Base-by-base conservation (phyloP, 192 early-diverging fungal species). In the Thoreauomyces humboldtii region DNA sequence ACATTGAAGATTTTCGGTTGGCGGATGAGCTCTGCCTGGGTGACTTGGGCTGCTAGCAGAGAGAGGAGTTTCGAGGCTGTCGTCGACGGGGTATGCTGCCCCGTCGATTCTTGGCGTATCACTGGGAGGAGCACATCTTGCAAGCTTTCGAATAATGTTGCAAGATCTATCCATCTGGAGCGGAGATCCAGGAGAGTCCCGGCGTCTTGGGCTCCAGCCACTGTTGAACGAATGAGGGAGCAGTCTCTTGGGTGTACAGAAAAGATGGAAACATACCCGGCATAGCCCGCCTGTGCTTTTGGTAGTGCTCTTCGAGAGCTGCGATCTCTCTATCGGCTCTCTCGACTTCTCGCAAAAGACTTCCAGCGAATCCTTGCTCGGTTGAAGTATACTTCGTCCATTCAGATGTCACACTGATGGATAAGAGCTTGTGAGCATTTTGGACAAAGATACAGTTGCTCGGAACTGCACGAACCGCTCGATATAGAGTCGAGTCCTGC, bases 121-220 rank as follows among this genome's bases (percentile, higher is more conserved):
- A 41, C 11, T 41, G 17, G 38, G 38, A 41, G 38, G 38, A 17
- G 9, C 38, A 41, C 9, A 17, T 41, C 17, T 41, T 17, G 9
- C 11, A 41, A 9, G 38, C 38, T 17, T 41, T 41, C 11, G 17
- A 41, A 9, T 41, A 17, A 41, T 12, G 38, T 41, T 17, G 11
- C 38, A 12, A 17, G 37, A 58, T 14, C 32, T 24, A 29, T 61
- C 59, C 17, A 28, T 37, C 29, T 47, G n/a, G 21, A n/a, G 27
- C 29, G 41, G 24, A 61, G 59, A 12, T 17, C 41, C 59, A 61
- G 17, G 5, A 61, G 43, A 12, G 59, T 37, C 21, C 17, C 21
- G 21, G 46, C 41, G 22, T 61, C 41, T 35, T 61, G 59, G n/a
- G 43, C 27, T 12, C 41, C 59, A 61, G 41, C 29, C 7, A 2